A percentile compares a stretch with the other conserved stretches of the same genome.
Evolutionary conservation across 73 alveolate genomes (phyloP).

Genomic region (Blepharisma japonicum): DNA sequence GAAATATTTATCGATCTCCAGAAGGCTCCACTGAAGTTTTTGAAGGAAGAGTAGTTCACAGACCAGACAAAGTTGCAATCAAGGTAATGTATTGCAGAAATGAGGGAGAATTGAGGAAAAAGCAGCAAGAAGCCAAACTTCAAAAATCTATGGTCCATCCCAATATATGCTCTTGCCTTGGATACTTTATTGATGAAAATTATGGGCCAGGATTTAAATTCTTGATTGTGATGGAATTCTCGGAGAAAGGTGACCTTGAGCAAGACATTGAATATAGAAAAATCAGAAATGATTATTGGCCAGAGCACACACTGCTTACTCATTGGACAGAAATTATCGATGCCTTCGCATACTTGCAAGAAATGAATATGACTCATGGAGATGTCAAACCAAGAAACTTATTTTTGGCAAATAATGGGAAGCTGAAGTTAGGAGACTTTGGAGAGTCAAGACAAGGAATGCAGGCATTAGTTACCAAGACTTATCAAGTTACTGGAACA

Average conservation of each 20-base stretch:
- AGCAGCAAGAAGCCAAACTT: background rate
- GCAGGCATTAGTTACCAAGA: background rate
- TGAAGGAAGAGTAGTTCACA: slow-evolving; percentile 13
- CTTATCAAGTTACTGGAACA: slow-evolving; percentile 7
- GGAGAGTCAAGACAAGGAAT: background rate
- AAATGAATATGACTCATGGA: background rate
- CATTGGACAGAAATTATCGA: background rate
- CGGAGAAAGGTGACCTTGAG: slow-evolving; percentile 21
- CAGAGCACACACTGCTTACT: background rate
- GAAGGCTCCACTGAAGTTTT: slow-evolving; percentile 28
- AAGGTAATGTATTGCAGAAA: slow-evolving; percentile 15
- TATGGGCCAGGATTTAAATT: background rate
- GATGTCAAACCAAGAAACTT: slow-evolving; percentile 3
- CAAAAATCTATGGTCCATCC: slow-evolving; percentile 1
- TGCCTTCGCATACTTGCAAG: background rate
- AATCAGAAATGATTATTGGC: background rate
- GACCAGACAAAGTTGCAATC: slow-evolving; percentile 14
- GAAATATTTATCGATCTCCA: background rate
- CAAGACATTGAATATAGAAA: background rate
- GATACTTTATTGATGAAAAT: slow-evolving; percentile 9
- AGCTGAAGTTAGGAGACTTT: background rate
- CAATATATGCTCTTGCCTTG: background rate
- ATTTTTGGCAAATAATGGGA: background rate
- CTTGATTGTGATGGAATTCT: slow-evolving; percentile 22
- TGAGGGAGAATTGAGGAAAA: background rate